phyloP scores from a whole-genome alignment of 805 yeast species.

The Wickerhamiella sorbophila region DNA sequence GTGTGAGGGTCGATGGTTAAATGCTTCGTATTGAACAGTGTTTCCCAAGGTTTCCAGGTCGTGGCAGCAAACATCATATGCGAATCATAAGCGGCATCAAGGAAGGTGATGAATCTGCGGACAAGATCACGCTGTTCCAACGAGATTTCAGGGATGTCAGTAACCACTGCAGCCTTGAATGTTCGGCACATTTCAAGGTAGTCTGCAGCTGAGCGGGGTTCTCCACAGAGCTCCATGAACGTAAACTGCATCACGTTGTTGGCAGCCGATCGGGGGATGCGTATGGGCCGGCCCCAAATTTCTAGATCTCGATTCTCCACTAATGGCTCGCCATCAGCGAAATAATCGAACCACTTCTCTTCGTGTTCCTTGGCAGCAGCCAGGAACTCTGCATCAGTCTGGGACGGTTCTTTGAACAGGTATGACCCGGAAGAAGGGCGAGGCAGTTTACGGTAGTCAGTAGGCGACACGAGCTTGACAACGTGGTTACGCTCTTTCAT shows the following conservation, averaged over 20 bases:
- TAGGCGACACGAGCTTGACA: constrained; percentile 71
- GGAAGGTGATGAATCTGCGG: constrained; percentile 81
- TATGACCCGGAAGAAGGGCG: constrained; percentile 72
- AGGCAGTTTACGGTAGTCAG: constrained; percentile 83
- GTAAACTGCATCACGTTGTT: constrained; percentile 81
- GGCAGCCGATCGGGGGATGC: constrained; percentile 62
- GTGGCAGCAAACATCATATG: constrained; percentile 82
- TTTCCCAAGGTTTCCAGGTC: constrained; percentile 70
- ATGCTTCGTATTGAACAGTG: constrained; percentile 64
- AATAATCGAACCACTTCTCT: constrained; percentile 66
- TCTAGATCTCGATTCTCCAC: constrained; percentile 27
- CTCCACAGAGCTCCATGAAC: constrained; percentile 74
- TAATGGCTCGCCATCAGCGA: constrained; percentile 37
- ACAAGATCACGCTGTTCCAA: constrained; percentile 68
- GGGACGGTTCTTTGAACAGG: constrained; percentile 35
- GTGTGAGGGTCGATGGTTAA: constrained; percentile 29
- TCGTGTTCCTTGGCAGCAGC: constrained; percentile 44
- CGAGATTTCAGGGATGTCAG: constrained; percentile 82
- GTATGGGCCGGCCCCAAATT: constrained; percentile 81
- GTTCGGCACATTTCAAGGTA: constrained; percentile 68
- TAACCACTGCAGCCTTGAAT: constrained; percentile 67
- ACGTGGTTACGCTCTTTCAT: constrained; percentile 64
- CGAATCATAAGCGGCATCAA: constrained; percentile 91
- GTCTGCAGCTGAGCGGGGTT: constrained; percentile 86
- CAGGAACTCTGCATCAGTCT: background rate